Evolutionary conservation across 805 yeast species (phyloP).

Genomic region (Kuraishia borneana): DNA sequence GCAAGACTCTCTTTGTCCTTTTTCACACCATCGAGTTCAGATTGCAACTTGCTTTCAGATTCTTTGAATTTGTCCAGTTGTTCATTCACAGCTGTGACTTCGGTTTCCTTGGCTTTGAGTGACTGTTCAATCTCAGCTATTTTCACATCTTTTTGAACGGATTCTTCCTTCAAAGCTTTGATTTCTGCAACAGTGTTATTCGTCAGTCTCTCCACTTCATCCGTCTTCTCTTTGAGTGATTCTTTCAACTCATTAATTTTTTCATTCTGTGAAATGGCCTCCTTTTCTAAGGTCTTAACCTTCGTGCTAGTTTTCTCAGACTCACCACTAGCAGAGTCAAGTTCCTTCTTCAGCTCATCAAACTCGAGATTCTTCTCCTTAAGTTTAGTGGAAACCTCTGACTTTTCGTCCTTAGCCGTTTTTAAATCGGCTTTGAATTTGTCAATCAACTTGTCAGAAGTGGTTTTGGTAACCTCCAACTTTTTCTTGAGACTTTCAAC

Average conservation of each 20-base stretch:
- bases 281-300: too few species aligned
- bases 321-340: too few species aligned
- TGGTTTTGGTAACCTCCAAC: neutral
- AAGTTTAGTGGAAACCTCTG: too few species aligned
- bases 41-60: conserved; percentile 2
- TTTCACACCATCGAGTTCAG: conserved; percentile 1
- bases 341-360: too few species aligned
- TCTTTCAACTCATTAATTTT: too few species aligned
- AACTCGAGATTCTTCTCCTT: too few species aligned
- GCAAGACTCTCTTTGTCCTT: conserved; percentile 1
- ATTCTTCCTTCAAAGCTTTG: conserved; percentile 1
- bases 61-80: conserved; percentile 4
- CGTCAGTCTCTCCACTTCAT: conserved; percentile 1
- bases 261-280: neutral
- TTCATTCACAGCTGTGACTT: conserved; percentile 2
- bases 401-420: too few species aligned
- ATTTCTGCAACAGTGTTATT: neutral
- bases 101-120: conserved; percentile 4
- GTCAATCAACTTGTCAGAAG: neutral
- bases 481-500: neutral
- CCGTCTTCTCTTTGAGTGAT: neutral
- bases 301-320: too few species aligned
- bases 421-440: neutral
- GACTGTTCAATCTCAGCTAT: conserved; percentile 2
- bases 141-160: conserved; percentile 1